Conservation (phyloP, 2,329 filamentous ascomycete species). For the Alternaria sp. region DNA sequence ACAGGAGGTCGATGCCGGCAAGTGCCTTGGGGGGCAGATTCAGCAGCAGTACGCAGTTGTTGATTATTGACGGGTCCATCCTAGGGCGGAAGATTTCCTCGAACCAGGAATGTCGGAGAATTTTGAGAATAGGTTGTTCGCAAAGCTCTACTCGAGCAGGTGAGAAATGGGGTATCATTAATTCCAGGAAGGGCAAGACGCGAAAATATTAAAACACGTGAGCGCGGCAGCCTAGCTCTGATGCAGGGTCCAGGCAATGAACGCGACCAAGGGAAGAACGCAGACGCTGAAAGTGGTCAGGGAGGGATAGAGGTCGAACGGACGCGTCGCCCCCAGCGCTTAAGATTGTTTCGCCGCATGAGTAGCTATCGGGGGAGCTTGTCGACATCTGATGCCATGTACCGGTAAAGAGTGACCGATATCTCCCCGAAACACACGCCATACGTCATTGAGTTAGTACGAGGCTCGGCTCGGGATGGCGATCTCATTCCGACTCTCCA, state of each 20-base stretch:
- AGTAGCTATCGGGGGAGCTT: slow-evolving; percentile 18
- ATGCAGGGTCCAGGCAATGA: not conserved
- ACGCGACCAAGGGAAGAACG: not conserved
- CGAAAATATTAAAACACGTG: slow-evolving; percentile 19
- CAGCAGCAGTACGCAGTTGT: slow-evolving; percentile 51
- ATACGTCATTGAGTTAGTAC: slow-evolving; percentile 22
- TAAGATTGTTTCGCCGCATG: not conserved
- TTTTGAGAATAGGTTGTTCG: slow-evolving; percentile 34
- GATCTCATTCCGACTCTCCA: not conserved
- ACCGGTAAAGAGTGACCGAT: slow-evolving; percentile 20
- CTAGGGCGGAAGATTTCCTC: slow-evolving; percentile 42
- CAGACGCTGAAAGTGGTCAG: not conserved
- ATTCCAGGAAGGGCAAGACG: slow-evolving; percentile 19
- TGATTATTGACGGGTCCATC: slow-evolving; percentile 44
- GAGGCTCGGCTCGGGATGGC: slow-evolving; percentile 10
- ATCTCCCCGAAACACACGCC: slow-evolving; percentile 16
- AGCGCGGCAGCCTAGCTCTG: slow-evolving; percentile 4
- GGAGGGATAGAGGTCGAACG: not conserved
- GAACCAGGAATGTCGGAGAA: slow-evolving; percentile 44
- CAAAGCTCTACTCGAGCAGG: slow-evolving; percentile 17
- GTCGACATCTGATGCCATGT: slow-evolving; percentile 15
- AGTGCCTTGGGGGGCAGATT: slow-evolving; percentile 54
- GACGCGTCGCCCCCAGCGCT: not conserved
- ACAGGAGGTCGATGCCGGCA: slow-evolving; percentile 63
- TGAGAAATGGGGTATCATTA: slow-evolving; percentile 25